Evolutionary conservation across 1,284 basidiomycete species (phyloP).

Genomic region (Sporisorium graminicola): DNA sequence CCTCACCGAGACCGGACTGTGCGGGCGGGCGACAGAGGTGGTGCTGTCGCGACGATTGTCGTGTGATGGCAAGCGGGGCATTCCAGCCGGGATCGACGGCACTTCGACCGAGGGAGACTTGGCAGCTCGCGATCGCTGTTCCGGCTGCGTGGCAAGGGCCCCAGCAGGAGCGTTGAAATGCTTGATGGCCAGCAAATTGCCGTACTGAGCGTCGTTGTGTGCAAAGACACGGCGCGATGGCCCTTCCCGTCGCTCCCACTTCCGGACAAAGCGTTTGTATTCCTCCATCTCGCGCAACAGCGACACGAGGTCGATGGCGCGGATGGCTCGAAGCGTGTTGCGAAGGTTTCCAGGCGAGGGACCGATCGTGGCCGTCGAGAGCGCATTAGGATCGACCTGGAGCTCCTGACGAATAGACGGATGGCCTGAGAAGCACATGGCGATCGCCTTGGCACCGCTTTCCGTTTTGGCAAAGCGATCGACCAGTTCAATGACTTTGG

Average conservation of each 20-base stretch:
- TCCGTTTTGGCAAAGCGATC: conserved; percentile 56
- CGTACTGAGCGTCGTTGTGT: conserved; percentile 67
- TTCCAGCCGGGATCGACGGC: conserved; percentile 47
- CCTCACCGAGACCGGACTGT: conserved; percentile 29
- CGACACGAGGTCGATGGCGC: conserved; percentile 59
- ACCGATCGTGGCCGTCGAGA: conserved; percentile 37
- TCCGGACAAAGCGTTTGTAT: conserved; percentile 61
- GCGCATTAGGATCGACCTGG: conserved; percentile 19
- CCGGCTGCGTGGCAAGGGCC: conserved; percentile 10
- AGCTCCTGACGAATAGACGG: conserved; percentile 41
- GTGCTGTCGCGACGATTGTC: conserved; percentile 34
- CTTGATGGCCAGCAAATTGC: conserved; percentile 64
- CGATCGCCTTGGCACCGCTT: conserved; percentile 55
- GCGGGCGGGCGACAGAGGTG: conserved; percentile 18
- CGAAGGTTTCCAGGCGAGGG: conserved; percentile 48
- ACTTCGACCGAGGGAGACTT: conserved; percentile 26
- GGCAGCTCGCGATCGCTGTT: conserved; percentile 26
- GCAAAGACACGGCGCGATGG: conserved; percentile 63
- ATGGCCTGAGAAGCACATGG: conserved; percentile 48
- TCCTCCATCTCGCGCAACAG: conserved; percentile 57
- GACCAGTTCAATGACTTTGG: conserved; percentile 64
- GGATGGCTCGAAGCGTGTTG: conserved; percentile 54
- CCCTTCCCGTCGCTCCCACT: conserved; percentile 61
- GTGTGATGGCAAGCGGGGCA: conserved; percentile 46
- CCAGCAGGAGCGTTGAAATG: conserved; percentile 14